Evolutionary conservation across 495 filamentous ascomycete species (phyloP).

Genomic region (Beverwykella pulmonaria): DNA sequence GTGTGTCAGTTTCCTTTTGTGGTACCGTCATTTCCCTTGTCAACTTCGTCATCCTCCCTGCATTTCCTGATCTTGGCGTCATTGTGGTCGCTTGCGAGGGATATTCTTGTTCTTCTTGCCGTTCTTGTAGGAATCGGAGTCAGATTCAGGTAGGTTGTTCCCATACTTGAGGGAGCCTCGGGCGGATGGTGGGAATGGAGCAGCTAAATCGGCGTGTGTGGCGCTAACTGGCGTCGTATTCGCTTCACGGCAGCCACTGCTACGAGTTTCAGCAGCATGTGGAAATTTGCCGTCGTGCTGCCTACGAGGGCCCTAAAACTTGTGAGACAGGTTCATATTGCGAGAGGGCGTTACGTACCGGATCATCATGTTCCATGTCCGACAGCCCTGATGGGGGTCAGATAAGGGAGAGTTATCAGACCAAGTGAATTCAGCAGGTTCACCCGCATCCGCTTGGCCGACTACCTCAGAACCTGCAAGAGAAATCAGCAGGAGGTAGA

Average conservation of each 20-base stretch:
- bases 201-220: neutral
- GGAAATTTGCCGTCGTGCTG: too few species aligned
- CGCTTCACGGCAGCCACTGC: neutral
- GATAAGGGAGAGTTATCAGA: slow-evolving; percentile 8
- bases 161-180: neutral
- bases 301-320: neutral
- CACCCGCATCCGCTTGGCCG: neutral
- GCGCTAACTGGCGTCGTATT: slow-evolving; percentile 4
- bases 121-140: slow-evolving; percentile 3
- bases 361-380: neutral
- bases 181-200: neutral
- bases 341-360: neutral
- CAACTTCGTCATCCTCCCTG: slow-evolving; percentile 44
- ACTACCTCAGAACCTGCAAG: neutral
- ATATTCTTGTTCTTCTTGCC: slow-evolving; percentile 37
- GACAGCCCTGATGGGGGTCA: slow-evolving; percentile 8
- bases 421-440: slow-evolving; percentile 1
- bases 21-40: slow-evolving; percentile 1
- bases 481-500: neutral
- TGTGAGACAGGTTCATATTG: neutral
- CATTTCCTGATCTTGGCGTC: slow-evolving; percentile 39
- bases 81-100: slow-evolving; percentile 45
- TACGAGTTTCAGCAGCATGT: neutral
- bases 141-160: neutral
- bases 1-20: slow-evolving; percentile 49